Percentiles rank a stretch among this genome's conserved stretches.
These are phyloP conservation scores for Boletus sp. DNA, from an alignment of 1,284 basidiomycete genomes.

Conservation along the genomic window DNA sequence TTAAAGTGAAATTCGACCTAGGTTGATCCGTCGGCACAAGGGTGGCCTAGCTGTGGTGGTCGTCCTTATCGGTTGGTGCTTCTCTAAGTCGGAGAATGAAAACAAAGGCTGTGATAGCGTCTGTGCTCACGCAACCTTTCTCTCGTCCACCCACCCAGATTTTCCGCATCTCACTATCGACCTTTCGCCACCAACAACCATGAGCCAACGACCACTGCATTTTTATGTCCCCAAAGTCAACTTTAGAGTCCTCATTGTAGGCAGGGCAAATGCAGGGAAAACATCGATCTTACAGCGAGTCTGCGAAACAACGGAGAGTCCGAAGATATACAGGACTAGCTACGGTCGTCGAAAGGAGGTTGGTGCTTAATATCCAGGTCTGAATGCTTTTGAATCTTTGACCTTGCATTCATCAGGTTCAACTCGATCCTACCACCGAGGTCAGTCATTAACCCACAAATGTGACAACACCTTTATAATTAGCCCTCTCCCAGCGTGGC, in stretches of 20 bases:
- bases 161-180: not conserved
- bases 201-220: not conserved
- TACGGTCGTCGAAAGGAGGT: not conserved
- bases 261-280: slow-evolving; percentile 6
- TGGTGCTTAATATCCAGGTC: not conserved
- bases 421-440: not conserved
- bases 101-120: not conserved
- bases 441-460: not conserved
- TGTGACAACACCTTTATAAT: not conserved
- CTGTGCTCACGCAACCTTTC: not conserved
- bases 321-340: not conserved
- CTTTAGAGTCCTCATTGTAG: slow-evolving; percentile 7
- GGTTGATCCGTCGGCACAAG: not conserved
- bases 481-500: not conserved
- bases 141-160: not conserved
- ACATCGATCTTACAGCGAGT: slow-evolving; percentile 7
- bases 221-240: not conserved
- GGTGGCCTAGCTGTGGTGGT: no score
- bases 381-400: not conserved
- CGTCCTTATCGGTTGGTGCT: no score
- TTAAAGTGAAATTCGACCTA: not conserved
- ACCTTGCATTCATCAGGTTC: not conserved
- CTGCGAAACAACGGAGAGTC: slow-evolving; percentile 9
- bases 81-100: not conserved
- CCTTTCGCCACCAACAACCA: not conserved